These are phyloP conservation scores for Aquilaria malaccensis DNA, from an alignment of 345 rosid species.

Conservation along the genomic window DNA sequence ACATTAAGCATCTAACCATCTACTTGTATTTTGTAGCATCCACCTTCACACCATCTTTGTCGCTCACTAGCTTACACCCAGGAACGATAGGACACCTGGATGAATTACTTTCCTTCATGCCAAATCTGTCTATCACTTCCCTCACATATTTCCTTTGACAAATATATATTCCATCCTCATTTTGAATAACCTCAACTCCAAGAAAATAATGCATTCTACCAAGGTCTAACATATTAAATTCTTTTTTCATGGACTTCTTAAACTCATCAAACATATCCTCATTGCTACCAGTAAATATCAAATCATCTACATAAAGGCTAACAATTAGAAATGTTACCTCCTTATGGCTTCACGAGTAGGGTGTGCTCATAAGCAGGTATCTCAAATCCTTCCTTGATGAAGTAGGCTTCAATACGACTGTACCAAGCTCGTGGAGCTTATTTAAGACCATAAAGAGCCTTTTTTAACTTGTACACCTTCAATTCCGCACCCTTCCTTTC, in stretches of 20 bases:
- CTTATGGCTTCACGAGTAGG: background rate
- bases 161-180: background rate
- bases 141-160: background rate
- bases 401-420: conserved; percentile 6
- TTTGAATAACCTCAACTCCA: background rate
- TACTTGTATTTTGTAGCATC: no score
- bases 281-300: background rate
- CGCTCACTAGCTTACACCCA: no score
- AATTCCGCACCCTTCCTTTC: background rate
- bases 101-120: background rate
- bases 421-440: background rate
- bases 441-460: background rate
- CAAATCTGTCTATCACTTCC: background rate
- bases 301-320: background rate
- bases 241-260: background rate
- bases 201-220: background rate
- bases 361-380: background rate
- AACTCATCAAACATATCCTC: background rate
- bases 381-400: background rate
- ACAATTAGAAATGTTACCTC: background rate
- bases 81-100: no score
- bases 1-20: no score
- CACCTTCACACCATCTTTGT: no score
- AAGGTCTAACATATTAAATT: background rate
- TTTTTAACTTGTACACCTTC: conserved; percentile 1